phyloP scores from a whole-genome alignment of 2,329 filamentous ascomycete genomes.

The Claviceps spartinae region DNA sequence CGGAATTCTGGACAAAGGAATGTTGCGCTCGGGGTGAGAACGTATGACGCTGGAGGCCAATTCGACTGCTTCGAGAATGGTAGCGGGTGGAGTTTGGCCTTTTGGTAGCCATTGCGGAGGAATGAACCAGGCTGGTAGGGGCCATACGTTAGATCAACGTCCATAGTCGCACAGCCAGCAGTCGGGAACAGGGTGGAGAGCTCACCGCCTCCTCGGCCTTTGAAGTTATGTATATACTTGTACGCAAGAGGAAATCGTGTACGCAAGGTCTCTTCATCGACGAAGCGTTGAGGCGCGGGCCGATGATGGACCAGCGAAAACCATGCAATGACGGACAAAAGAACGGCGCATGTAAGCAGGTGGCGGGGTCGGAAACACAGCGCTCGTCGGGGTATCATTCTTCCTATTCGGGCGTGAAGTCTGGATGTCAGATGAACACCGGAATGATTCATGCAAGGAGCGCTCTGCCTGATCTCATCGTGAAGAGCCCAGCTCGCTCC shows the following conservation, averaged over 20 bases:
- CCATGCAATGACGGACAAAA: neutral
- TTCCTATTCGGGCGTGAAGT: neutral
- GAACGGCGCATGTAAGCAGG: neutral
- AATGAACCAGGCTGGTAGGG: constrained; percentile 1
- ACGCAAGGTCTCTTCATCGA: neutral
- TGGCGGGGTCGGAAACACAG: neutral
- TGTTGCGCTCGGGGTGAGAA: neutral
- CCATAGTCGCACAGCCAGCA: neutral
- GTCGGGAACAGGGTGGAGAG: too few relatives aligned
- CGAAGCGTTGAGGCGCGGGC: neutral
- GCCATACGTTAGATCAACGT: neutral
- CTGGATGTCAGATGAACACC: neutral
- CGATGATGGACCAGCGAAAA: neutral
- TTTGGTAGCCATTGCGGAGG: constrained; percentile 1
- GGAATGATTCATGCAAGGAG: neutral
- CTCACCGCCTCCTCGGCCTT: neutral
- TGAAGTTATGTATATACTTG: neutral
- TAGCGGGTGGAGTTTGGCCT: neutral
- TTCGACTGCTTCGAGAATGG: constrained; percentile 1
- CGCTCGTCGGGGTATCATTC: neutral
- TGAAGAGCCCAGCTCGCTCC: neutral
- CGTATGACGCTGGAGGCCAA: neutral
- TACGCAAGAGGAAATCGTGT: neutral
- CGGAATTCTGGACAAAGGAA: constrained; percentile 1
- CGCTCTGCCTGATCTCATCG: neutral